These are phyloP conservation scores for Orbilia javanica DNA, from an alignment of 2,329 filamentous ascomycete genomes.

Conservation along the genomic window DNA sequence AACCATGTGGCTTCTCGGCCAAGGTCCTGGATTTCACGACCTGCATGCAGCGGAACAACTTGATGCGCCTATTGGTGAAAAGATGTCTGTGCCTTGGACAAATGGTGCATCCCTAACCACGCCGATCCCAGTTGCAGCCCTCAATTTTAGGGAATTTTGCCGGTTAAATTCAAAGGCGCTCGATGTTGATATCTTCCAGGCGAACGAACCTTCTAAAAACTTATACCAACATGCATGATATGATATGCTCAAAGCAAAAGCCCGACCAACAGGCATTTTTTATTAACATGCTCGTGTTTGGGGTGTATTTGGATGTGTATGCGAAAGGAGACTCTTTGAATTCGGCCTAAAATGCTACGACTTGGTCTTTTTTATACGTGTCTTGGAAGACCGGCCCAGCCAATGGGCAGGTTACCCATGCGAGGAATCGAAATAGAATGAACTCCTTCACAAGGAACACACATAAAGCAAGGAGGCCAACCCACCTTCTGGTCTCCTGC, in stretches of 20 bases:
- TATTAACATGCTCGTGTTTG: slow-evolving; percentile 30
- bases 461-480: slow-evolving; percentile 52
- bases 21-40: slow-evolving; percentile 29
- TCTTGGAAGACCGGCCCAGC: slow-evolving; percentile 18
- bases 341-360: slow-evolving; percentile 47
- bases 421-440: slow-evolving; percentile 34
- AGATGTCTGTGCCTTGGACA: slow-evolving; percentile 29
- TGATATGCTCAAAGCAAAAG: slow-evolving; percentile 41
- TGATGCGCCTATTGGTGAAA: slow-evolving; percentile 30
- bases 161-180: slow-evolving; percentile 38
- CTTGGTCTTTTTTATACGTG: slow-evolving; percentile 28
- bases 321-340: neutral
- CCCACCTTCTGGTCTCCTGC: slow-evolving; percentile 31
- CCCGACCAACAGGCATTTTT: slow-evolving; percentile 29
- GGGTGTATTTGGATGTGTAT: neutral
- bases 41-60: slow-evolving; percentile 50
- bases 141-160: slow-evolving; percentile 39
- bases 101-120: slow-evolving; percentile 15
- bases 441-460: neutral
- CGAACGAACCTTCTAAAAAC: slow-evolving; percentile 23
- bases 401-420: slow-evolving; percentile 41
- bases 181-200: slow-evolving; percentile 22
- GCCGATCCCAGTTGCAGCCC: slow-evolving; percentile 35
- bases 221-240: slow-evolving; percentile 41
- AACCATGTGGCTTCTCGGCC: slow-evolving; percentile 45